Percentiles rank a stretch among this genome's conserved stretches.
phyloP scores from a whole-genome alignment of 306 rosid species.

The Corylus americana region DNA sequence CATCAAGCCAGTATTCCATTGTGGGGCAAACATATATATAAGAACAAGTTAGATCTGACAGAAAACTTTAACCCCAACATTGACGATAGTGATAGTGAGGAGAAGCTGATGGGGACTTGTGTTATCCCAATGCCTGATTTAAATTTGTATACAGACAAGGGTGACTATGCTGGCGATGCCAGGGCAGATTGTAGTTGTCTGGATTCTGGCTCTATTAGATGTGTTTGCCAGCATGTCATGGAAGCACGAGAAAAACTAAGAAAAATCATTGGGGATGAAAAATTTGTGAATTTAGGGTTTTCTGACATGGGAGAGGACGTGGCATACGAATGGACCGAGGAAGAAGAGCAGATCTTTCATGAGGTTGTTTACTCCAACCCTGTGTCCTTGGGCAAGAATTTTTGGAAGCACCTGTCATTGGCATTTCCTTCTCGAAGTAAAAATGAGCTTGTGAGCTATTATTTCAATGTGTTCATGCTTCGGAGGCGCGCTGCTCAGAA shows the following conservation, averaged over 20 bases:
- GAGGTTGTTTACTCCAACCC: slow-evolving; percentile 53
- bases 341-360: slow-evolving; percentile 47
- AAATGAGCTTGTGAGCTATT: slow-evolving; percentile 51
- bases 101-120: slow-evolving; percentile 45
- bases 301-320: slow-evolving; percentile 54
- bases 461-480: slow-evolving; percentile 59
- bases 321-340: slow-evolving; percentile 51
- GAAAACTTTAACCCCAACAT: slow-evolving; percentile 12
- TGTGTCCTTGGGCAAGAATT: slow-evolving; percentile 49
- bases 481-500: slow-evolving; percentile 52
- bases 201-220: slow-evolving; percentile 46
- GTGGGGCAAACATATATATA: slow-evolving; percentile 33
- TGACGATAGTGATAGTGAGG: slow-evolving; percentile 27
- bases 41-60: slow-evolving; percentile 5
- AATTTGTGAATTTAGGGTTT: slow-evolving; percentile 53
- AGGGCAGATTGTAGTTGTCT: slow-evolving; percentile 41
- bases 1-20: slow-evolving; percentile 54
- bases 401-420: slow-evolving; percentile 49
- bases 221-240: slow-evolving; percentile 46
- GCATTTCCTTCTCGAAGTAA: slow-evolving; percentile 43
- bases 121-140: slow-evolving; percentile 41
- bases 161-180: slow-evolving; percentile 30
- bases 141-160: not conserved
- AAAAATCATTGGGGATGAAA: slow-evolving; percentile 43
- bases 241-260: slow-evolving; percentile 43